These are phyloP conservation scores for Tulasnella sp. DNA, from an alignment of 768 basidiomycete species.

Conservation along the genomic window DNA sequence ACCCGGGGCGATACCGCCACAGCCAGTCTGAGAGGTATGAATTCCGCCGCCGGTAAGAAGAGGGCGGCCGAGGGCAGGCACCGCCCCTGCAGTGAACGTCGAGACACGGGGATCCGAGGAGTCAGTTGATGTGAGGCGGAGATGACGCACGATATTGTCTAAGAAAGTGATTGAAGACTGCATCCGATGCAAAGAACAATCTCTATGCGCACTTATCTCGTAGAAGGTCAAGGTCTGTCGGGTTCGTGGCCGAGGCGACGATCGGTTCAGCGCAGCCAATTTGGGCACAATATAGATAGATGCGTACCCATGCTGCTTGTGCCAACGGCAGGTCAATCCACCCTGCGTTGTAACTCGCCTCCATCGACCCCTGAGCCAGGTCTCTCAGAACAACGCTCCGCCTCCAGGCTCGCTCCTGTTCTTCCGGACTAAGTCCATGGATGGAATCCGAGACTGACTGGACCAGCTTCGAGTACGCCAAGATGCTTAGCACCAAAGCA, in stretches of 20 bases:
- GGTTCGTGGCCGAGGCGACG: not conserved
- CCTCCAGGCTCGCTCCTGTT: not conserved
- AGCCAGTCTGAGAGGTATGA: not conserved
- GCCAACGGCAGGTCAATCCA: slow-evolving; percentile 13
- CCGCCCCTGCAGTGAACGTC: slow-evolving; percentile 1
- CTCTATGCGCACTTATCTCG: slow-evolving; percentile 14
- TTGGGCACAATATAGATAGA: slow-evolving; percentile 9
- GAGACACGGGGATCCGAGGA: slow-evolving; percentile 3
- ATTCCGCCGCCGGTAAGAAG: no score
- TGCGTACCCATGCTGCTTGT: slow-evolving; percentile 32
- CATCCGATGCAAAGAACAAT: not conserved
- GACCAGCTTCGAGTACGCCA: slow-evolving; percentile 14
- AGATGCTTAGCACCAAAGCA: slow-evolving; percentile 2
- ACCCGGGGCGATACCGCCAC: not conserved
- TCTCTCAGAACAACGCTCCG: slow-evolving; percentile 9
- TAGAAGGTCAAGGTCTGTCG: slow-evolving; percentile 8
- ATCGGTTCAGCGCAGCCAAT: not conserved
- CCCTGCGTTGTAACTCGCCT: slow-evolving; percentile 15
- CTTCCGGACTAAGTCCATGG: no score
- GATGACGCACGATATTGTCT: slow-evolving; percentile 7
- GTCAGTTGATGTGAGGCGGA: slow-evolving; percentile 13
- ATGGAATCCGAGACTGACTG: slow-evolving; percentile 24
- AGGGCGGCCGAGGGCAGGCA: slow-evolving; percentile 7
- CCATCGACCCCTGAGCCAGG: slow-evolving; percentile 10
- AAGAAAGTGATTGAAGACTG: not conserved